A percentile compares a stretch with the other conserved stretches of the same genome.
Evolutionary conservation across 1,284 basidiomycete genomes (phyloP).

Genomic region (Ganoderma leucocontextum): DNA sequence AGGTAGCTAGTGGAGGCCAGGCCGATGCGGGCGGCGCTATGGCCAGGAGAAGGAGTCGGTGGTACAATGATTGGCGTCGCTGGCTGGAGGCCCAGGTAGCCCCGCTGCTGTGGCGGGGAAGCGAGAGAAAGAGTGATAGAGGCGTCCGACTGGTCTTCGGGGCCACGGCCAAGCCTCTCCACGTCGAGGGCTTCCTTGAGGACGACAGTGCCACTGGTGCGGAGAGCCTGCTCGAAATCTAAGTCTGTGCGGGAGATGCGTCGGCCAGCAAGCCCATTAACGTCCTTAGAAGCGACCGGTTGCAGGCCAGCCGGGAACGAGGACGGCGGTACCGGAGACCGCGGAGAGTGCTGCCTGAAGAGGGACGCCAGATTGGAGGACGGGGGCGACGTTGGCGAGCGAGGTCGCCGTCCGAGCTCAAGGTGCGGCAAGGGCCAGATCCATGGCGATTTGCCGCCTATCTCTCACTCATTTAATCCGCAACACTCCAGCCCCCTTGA

Average conservation of each 20-base stretch:
- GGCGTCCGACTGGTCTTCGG: constrained; percentile 42
- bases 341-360: constrained; percentile 50
- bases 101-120: constrained; percentile 38
- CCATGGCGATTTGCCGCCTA: constrained; percentile 19
- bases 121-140: constrained; percentile 40
- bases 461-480: constrained; percentile 5
- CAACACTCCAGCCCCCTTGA: constrained; percentile 3
- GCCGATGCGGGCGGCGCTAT: constrained; percentile 36
- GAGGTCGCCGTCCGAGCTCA: constrained; percentile 27
- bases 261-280: constrained; percentile 46
- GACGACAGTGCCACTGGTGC: constrained; percentile 67
- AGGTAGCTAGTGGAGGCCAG: constrained; percentile 38
- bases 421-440: constrained; percentile 18
- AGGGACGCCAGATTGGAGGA: constrained; percentile 43
- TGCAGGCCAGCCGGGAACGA: constrained; percentile 62
- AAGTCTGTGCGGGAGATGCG: constrained; percentile 71
- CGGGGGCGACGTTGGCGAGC: constrained; percentile 11
- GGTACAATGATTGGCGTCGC: constrained; percentile 64
- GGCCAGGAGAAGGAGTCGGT: constrained; percentile 58
- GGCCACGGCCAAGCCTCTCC: constrained; percentile 59
- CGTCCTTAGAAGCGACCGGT: constrained; percentile 61
- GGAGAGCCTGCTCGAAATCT: constrained; percentile 81
- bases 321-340: constrained; percentile 56
- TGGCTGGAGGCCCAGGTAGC: constrained; percentile 43
- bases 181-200: constrained; percentile 76